Conservation (phyloP, 805 yeast species). For the Torulaspora quercuum region DNA sequence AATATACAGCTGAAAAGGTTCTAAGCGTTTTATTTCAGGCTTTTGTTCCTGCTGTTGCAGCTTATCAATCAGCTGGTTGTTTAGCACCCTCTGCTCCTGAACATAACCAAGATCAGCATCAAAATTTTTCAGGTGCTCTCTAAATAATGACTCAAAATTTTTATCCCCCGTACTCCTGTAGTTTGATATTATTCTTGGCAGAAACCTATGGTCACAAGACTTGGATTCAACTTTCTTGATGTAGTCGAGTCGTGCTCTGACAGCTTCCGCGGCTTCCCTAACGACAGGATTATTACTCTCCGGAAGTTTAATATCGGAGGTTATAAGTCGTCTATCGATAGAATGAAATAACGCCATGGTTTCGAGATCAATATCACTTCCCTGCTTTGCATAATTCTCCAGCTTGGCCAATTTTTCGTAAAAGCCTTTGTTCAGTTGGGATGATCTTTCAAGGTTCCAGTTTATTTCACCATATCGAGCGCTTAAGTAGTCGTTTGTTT, state of each 20-base stretch:
- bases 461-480: slow-evolving; percentile 48
- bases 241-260: slow-evolving; percentile 34
- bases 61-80: slow-evolving; percentile 39
- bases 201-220: slow-evolving; percentile 45
- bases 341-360: slow-evolving; percentile 46
- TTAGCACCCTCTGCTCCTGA: slow-evolving; percentile 40
- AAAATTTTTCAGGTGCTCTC: slow-evolving; percentile 46
- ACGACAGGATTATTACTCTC: slow-evolving; percentile 35
- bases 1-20: slow-evolving; percentile 24
- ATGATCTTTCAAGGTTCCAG: slow-evolving; percentile 54
- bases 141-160: slow-evolving; percentile 42
- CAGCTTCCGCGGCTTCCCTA: slow-evolving; percentile 37
- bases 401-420: slow-evolving; percentile 45
- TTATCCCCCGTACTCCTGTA: slow-evolving; percentile 38
- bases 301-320: slow-evolving; percentile 38
- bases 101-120: slow-evolving; percentile 49
- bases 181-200: slow-evolving; percentile 51
- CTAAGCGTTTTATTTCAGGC: slow-evolving; percentile 14
- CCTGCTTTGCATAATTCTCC: slow-evolving; percentile 50
- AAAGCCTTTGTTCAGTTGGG: slow-evolving; percentile 40
- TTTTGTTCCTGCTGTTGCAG: slow-evolving; percentile 33
- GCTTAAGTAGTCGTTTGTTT: slow-evolving; percentile 54
- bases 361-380: slow-evolving; percentile 57
- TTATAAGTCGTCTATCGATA: slow-evolving; percentile 45
- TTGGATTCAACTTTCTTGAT: slow-evolving; percentile 44